Conservation (phyloP, 345 rosid genomes). For the Arabidopsis arenosa region DNA sequence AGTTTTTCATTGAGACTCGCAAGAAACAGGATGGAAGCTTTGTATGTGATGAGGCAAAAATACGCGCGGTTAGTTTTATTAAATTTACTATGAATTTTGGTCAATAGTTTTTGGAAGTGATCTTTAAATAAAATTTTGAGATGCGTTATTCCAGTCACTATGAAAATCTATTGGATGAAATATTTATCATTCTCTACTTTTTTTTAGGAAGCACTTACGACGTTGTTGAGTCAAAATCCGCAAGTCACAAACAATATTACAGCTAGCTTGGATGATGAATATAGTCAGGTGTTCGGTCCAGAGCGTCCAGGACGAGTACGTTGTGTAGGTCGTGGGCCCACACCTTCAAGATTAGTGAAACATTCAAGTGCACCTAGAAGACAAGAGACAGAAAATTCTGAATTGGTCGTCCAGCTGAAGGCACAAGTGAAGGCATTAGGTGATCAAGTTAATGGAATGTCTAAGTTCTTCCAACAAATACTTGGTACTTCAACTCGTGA, state of each 20-base stretch:
- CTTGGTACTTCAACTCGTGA: too few relatives aligned
- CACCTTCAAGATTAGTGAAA: background rate
- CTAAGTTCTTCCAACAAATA: too few relatives aligned
- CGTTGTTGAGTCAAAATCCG: background rate
- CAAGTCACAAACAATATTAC: background rate
- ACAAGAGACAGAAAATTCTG: background rate
- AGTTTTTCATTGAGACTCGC: background rate
- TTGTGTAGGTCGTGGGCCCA: conserved; percentile 8
- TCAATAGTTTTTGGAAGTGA: too few relatives aligned
- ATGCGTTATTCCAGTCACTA: too few relatives aligned
- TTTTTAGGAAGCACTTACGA: background rate
- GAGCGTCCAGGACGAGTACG: background rate
- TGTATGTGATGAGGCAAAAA: background rate
- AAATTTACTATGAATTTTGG: too few relatives aligned
- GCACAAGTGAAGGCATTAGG: background rate
- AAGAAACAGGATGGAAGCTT: background rate
- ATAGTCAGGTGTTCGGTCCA: conserved; percentile 13
- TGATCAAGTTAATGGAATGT: too few relatives aligned
- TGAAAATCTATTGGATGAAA: background rate
- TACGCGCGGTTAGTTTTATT: background rate
- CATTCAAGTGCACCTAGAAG: too few relatives aligned
- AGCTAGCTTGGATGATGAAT: conserved; percentile 22
- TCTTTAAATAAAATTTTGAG: too few relatives aligned
- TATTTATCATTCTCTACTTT: background rate
- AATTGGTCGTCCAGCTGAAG: background rate